phyloP scores from a whole-genome alignment of 345 rosid species.

The Hibiscus syriacus region DNA sequence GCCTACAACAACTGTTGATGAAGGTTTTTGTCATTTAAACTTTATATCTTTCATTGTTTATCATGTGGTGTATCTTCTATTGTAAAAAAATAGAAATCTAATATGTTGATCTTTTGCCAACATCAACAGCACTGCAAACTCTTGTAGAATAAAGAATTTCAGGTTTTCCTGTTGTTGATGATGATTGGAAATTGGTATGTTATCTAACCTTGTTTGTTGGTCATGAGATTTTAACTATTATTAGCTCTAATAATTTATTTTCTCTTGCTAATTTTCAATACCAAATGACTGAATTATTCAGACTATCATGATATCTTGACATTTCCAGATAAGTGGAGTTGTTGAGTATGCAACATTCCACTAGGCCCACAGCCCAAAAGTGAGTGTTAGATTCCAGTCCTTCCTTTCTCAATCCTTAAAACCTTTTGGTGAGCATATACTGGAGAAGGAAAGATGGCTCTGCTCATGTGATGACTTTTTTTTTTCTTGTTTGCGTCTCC shows the following conservation, averaged over 20 bases:
- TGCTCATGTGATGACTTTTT: neutral
- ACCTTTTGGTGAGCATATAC: neutral
- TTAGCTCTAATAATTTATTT: neutral
- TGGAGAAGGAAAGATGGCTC: neutral
- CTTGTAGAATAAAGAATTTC: conserved; percentile 71
- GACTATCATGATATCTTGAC: too few species aligned
- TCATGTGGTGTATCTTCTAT: too few species aligned
- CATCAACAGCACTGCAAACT: conserved; percentile 51
- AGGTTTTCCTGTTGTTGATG: conserved; percentile 85
- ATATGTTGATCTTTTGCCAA: conserved; percentile 1
- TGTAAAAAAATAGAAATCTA: too few species aligned
- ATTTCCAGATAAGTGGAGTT: too few species aligned
- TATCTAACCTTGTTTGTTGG: too few species aligned
- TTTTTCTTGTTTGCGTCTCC: neutral
- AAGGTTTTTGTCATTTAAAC: conserved; percentile 29
- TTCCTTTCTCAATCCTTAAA: neutral
- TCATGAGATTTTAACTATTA: too few species aligned
- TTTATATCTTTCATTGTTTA: neutral
- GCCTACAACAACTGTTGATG: conserved; percentile 67
- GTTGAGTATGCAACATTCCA: neutral
- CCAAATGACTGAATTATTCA: too few species aligned
- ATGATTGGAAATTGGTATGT: conserved; percentile 68
- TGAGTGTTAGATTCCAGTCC: neutral
- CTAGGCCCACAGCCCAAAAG: neutral
- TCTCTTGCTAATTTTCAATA: too few species aligned